Evolutionary conservation across 2,329 filamentous ascomycete genomes (phyloP).

Genomic region (Paracorniculantispora psalliotae): DNA sequence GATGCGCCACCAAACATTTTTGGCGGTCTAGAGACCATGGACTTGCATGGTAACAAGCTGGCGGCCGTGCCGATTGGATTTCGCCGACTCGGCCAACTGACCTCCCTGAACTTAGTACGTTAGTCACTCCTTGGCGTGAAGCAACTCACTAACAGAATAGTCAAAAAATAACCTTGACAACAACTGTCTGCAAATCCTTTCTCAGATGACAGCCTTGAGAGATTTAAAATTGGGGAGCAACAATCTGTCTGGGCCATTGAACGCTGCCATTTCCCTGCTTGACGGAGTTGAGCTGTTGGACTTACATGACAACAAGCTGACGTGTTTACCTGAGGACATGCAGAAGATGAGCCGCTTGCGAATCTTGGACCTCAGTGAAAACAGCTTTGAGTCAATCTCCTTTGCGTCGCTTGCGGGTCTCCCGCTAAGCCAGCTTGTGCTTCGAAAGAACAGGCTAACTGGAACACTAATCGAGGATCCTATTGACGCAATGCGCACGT

Average conservation of each 20-base stretch:
- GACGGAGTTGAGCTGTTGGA: conserved; percentile 73
- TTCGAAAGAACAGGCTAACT: conserved; percentile 71
- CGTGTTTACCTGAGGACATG: conserved; percentile 62
- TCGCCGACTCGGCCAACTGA: conserved; percentile 66
- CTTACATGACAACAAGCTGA: conserved; percentile 73
- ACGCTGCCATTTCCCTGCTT: conserved; percentile 58
- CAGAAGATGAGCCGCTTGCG: conserved; percentile 64
- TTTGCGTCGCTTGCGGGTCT: conserved; percentile 63
- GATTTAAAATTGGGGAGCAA: conserved; percentile 83
- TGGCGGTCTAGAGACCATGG: conserved; percentile 71
- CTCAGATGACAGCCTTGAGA: conserved; percentile 65
- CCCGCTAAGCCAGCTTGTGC: conserved; percentile 67
- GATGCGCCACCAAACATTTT: conserved; percentile 70
- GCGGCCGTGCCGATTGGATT: conserved; percentile 69
- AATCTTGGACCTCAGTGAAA: conserved; percentile 74
- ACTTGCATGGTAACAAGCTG: conserved; percentile 81
- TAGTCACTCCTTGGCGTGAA: not conserved
- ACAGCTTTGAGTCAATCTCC: conserved; percentile 66
- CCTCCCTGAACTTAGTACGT: conserved; percentile 64
- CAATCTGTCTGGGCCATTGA: conserved; percentile 62
- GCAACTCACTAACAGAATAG: not conserved
- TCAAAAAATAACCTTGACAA: conserved; percentile 78
- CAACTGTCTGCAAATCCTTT: conserved; percentile 65
- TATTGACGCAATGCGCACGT: conserved; percentile 51
- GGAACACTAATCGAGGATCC: conserved; percentile 65